Percentiles rank a stretch among this genome's conserved stretches.
These are phyloP conservation scores for Bruguiera hainesii DNA, from an alignment of 441 rosid species.

Conservation along the genomic window DNA sequence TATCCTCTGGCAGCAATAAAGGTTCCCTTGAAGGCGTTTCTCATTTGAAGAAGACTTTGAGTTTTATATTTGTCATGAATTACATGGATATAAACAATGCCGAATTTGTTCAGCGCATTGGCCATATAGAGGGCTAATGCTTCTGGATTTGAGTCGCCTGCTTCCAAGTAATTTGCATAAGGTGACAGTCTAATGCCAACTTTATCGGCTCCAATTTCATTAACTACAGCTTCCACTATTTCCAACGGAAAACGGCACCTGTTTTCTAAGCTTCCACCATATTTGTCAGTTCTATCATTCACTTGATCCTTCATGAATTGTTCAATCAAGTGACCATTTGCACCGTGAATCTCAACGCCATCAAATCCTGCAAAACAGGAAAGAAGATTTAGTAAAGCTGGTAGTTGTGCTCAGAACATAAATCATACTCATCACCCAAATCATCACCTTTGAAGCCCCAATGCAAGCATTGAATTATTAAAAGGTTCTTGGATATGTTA, in stretches of 20 bases:
- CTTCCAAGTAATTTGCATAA: slow-evolving; percentile 28
- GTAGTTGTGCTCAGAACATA: too few relatives aligned
- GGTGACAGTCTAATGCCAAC: slow-evolving; percentile 45
- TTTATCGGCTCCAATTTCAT: slow-evolving; percentile 29
- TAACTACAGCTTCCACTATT: slow-evolving; percentile 27
- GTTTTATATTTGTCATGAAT: not conserved
- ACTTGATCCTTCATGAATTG: slow-evolving; percentile 40
- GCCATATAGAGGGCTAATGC: slow-evolving; percentile 33
- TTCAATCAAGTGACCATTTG: slow-evolving; percentile 39
- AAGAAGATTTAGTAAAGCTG: not conserved
- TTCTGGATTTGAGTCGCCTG: slow-evolving; percentile 32
- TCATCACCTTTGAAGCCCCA: not conserved
- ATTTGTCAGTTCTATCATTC: slow-evolving; percentile 30
- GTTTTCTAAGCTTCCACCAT: slow-evolving; percentile 38
- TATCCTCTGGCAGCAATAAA: too few relatives aligned
- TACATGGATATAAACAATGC: slow-evolving; percentile 27
- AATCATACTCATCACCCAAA: too few relatives aligned
- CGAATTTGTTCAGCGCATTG: slow-evolving; percentile 20
- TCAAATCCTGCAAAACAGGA: slow-evolving; percentile 32
- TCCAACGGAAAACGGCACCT: slow-evolving; percentile 38
- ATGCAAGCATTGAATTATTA: too few relatives aligned
- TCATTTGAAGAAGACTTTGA: too few relatives aligned
- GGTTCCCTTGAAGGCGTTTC: too few relatives aligned
- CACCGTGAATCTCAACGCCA: slow-evolving; percentile 50
- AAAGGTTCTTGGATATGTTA: too few relatives aligned